Evolutionary conservation across 768 basidiomycete species (phyloP).

Genomic region (Trametes villosa): DNA sequence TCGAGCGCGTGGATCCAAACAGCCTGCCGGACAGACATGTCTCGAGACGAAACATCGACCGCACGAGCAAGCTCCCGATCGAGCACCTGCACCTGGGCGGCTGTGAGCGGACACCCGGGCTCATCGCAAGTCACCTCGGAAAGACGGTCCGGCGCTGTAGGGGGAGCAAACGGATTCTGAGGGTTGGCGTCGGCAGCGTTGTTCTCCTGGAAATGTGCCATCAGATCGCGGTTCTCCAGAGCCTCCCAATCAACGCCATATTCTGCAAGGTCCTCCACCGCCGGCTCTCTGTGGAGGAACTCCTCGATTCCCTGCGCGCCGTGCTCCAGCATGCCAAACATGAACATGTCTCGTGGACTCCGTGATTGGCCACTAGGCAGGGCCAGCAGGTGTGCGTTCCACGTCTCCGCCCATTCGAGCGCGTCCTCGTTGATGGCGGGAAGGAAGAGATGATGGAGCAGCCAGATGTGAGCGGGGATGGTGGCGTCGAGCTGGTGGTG

Average conservation of each 20-base stretch:
- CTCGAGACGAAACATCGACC: neutral
- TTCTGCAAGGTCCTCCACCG: neutral
- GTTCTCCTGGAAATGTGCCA: slow-evolving; percentile 17
- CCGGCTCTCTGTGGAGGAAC: neutral
- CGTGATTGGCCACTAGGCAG: slow-evolving; percentile 21
- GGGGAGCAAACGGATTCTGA: slow-evolving; percentile 2
- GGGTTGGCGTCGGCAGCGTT: slow-evolving; percentile 12
- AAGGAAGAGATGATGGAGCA: slow-evolving; percentile 31
- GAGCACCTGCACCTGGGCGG: slow-evolving; percentile 11
- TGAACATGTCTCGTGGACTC: slow-evolving; percentile 35
- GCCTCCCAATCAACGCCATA: slow-evolving; percentile 33
- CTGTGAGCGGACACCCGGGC: slow-evolving; percentile 22
- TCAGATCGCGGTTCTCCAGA: slow-evolving; percentile 13
- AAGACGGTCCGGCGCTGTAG: slow-evolving; percentile 4
- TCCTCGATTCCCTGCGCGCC: slow-evolving; percentile 35
- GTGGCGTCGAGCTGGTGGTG: slow-evolving; percentile 28
- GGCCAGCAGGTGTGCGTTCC: slow-evolving; percentile 41
- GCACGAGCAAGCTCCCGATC: neutral
- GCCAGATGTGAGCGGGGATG: slow-evolving; percentile 31
- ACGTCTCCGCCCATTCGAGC: slow-evolving; percentile 35
- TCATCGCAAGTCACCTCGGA: slow-evolving; percentile 21
- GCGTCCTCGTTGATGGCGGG: slow-evolving; percentile 18
- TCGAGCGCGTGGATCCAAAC: neutral
- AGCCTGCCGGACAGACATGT: neutral
- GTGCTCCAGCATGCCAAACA: slow-evolving; percentile 38